These are phyloP conservation scores for Nyctanthes arbortristis DNA, from an alignment of 257 asterid genomes.

Conservation along the genomic window DNA sequence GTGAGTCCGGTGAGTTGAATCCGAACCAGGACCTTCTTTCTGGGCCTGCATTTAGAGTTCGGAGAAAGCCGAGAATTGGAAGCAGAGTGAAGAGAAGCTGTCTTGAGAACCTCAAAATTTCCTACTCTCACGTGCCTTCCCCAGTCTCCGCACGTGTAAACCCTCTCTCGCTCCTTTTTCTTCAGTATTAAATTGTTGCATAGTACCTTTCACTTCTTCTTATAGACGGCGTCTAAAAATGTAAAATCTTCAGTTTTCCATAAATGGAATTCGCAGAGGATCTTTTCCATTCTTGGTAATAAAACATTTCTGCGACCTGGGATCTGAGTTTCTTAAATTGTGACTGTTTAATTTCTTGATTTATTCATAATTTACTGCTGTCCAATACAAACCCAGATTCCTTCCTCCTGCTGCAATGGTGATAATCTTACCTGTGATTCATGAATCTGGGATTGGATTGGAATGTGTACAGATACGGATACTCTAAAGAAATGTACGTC, in stretches of 20 bases:
- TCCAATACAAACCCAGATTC: too few species aligned
- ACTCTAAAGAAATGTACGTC: too few species aligned
- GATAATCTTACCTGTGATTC: too few species aligned
- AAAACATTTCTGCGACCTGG: neutral
- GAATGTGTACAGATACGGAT: too few species aligned
- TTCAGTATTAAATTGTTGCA: neutral
- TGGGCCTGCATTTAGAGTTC: neutral
- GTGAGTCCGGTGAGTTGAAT: neutral
- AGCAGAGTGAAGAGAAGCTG: conserved; percentile 1
- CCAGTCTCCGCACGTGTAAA: neutral
- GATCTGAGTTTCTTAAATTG: neutral
- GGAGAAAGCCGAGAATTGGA: neutral
- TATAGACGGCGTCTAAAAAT: too few species aligned
- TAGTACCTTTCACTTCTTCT: neutral
- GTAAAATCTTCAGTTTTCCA: neutral
- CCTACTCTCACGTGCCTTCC: neutral
- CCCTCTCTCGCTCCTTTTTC: neutral
- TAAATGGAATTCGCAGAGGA: neutral
- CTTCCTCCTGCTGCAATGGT: too few species aligned
- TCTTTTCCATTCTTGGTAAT: neutral
- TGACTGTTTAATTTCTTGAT: too few species aligned
- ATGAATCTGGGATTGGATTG: too few species aligned
- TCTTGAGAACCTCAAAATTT: neutral
- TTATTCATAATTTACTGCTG: too few species aligned
- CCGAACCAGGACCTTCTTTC: neutral